These are phyloP conservation scores for Exophiala sp. DNA, from an alignment of 2,329 filamentous ascomycete genomes.

Conservation along the genomic window DNA sequence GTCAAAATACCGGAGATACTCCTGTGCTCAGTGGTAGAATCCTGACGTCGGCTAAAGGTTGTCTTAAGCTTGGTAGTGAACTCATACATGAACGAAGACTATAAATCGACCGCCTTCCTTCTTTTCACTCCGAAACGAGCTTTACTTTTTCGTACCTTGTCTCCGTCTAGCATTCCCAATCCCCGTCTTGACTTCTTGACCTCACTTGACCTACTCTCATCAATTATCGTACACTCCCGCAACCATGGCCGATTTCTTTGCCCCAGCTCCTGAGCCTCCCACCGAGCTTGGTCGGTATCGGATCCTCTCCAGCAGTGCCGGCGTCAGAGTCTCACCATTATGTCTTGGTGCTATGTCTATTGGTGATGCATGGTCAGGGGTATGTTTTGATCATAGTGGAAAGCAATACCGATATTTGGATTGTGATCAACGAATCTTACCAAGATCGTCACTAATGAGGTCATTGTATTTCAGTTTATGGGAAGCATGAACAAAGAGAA, in stretches of 20 bases:
- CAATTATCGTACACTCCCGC: background rate
- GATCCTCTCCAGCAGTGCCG: conserved; percentile 62
- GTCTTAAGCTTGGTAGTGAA: too few species aligned
- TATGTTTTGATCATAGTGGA: conserved; percentile 31
- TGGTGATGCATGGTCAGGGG: conserved; percentile 33
- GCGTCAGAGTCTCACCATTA: conserved; percentile 65
- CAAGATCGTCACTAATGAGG: conserved; percentile 50
- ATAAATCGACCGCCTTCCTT: too few species aligned
- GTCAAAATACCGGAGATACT: too few species aligned
- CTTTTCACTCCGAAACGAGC: too few species aligned
- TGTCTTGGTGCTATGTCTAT: conserved; percentile 40
- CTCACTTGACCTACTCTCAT: background rate
- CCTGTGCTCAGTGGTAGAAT: too few species aligned
- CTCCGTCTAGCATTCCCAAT: too few species aligned
- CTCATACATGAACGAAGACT: too few species aligned
- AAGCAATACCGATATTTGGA: too few species aligned
- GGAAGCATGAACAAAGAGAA: conserved; percentile 58
- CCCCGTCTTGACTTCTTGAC: background rate
- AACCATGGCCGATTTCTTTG: conserved; percentile 28
- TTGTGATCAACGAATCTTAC: too few species aligned
- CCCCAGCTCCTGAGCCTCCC: conserved; percentile 50
- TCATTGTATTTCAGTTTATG: conserved; percentile 4
- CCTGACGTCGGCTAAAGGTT: too few species aligned
- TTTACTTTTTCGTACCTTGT: too few species aligned
- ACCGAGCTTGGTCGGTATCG: conserved; percentile 64